Evolutionary conservation across 2,329 filamentous ascomycete genomes (phyloP), one percentile per base, ranked within the genome.

Genomic region (Colletotrichum trifolii): DNA sequence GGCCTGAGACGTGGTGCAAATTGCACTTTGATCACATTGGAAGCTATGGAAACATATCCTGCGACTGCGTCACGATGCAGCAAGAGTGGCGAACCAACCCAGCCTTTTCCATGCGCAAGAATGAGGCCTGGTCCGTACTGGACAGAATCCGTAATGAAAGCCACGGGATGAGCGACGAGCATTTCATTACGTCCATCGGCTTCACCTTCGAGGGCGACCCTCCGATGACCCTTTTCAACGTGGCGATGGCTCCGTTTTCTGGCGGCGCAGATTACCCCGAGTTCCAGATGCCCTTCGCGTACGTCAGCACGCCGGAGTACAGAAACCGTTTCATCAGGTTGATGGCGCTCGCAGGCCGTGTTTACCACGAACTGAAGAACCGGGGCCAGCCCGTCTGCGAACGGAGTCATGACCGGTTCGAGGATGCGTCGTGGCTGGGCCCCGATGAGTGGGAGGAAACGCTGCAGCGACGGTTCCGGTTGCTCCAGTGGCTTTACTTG

Each of bases 1-100:
- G 58, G 63, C 63, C 52, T 8, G 63, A 66, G 42, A 63, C 53
- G 9, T 66, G 45, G 12, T 66, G 63, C 58, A 66, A 49, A 38
- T 33, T 57, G 12, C 2, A 48, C 0, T 4, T 7, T 2, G 33
- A 5, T 6, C 63, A 66, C 58, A 36, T 49, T 7, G 59, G 53
- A 5, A 25, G 53, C 36, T 33, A 3, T 4, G 36, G 11, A 7
- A 34, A 48, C 8, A 2, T 9, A 13, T 4, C 25, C 25, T 66
- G 63, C 42, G 47, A 66, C 6, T 63, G 63, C 33, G 6, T 13
- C n/a, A 8, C 13, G n/a, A 63, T 38, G 36, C 13, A 43, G 8
- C 46, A 66, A 36, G 58, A 57, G 47, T 66, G 63, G 63, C 63
- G 58, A 9, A n/a, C 17, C 42, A 66, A 66, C 56, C 15, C 42